Percentiles rank a stretch among this genome's conserved stretches.
Conservation (phyloP, 108 stramenopile genomes). For the Schizochytrium sp. region DNA sequence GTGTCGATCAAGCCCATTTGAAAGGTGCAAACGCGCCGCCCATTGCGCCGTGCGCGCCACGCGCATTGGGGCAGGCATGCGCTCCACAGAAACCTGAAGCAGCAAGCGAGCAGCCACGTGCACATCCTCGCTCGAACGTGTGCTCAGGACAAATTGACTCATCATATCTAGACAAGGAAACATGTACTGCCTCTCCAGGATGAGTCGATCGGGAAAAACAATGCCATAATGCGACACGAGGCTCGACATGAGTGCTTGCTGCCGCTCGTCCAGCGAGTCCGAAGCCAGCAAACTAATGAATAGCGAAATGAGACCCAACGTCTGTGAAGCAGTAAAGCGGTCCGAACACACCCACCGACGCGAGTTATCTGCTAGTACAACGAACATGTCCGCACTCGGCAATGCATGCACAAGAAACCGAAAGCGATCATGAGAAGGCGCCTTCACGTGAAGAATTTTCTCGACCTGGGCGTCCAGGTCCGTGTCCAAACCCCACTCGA, state of each 20-base stretch:
- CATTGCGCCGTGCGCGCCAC: not conserved
- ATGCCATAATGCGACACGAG: slow-evolving; percentile 4
- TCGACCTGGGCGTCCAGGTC: not conserved
- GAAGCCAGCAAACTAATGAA: not conserved
- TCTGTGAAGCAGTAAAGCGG: not conserved
- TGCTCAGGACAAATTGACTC: not conserved
- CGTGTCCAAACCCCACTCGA: not conserved
- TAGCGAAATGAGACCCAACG: not conserved
- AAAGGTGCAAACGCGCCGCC: not conserved
- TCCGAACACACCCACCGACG: not conserved
- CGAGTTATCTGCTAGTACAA: not conserved
- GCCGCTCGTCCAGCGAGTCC: slow-evolving; percentile 6
- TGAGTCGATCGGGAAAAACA: not conserved
- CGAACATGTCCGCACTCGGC: not conserved
- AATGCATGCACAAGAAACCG: not conserved
- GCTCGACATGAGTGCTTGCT: slow-evolving; percentile 4
- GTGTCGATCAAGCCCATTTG: not conserved
- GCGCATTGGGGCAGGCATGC: not conserved
- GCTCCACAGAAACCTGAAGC: not conserved
- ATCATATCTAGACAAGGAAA: not conserved
- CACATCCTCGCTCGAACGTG: not conserved
- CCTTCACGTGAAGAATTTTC: not conserved
- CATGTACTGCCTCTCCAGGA: not conserved
- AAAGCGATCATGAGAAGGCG: not conserved
- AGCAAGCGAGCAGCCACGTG: not conserved